Conservation (phyloP, 768 basidiomycete species). For the Neoboletus brunneissimus region DNA sequence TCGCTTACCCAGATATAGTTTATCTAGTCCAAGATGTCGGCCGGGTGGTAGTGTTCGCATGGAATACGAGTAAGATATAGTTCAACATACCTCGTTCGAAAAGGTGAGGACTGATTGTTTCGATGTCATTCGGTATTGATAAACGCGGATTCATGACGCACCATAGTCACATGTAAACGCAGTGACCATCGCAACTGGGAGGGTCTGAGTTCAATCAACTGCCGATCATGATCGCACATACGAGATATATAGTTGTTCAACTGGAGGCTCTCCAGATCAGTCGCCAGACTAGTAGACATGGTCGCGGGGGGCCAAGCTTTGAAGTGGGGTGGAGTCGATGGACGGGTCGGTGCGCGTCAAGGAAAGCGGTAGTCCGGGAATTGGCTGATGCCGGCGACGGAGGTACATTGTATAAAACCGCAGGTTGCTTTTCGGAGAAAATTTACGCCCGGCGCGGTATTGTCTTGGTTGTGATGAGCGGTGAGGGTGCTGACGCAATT, state of each 20-base stretch:
- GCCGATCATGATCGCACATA: background rate
- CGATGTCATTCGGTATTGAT: background rate
- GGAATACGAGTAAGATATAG: background rate
- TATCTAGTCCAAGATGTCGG: background rate
- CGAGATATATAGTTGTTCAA: conserved; percentile 7
- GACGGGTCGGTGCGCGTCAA: background rate
- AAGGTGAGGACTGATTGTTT: conserved; percentile 6
- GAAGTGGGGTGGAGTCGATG: background rate
- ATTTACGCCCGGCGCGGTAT: background rate
- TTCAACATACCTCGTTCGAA: conserved; percentile 1
- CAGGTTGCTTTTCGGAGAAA: background rate
- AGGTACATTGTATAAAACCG: background rate
- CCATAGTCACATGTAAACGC: conserved; percentile 2
- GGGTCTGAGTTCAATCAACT: background rate
- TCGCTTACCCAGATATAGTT: conserved; percentile 7
- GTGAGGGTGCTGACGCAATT: background rate
- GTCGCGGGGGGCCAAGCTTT: background rate
- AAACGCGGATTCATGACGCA: background rate
- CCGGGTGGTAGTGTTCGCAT: background rate
- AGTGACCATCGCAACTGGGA: conserved; percentile 1
- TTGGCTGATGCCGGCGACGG: too few relatives aligned
- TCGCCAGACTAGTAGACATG: conserved; percentile 4
- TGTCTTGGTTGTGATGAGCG: too few relatives aligned
- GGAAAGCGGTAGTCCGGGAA: background rate
- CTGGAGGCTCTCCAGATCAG: conserved; percentile 1